Evolutionary conservation across 495 filamentous ascomycete genomes (phyloP).

Genomic region (Aspergillus sclerotioniger): DNA sequence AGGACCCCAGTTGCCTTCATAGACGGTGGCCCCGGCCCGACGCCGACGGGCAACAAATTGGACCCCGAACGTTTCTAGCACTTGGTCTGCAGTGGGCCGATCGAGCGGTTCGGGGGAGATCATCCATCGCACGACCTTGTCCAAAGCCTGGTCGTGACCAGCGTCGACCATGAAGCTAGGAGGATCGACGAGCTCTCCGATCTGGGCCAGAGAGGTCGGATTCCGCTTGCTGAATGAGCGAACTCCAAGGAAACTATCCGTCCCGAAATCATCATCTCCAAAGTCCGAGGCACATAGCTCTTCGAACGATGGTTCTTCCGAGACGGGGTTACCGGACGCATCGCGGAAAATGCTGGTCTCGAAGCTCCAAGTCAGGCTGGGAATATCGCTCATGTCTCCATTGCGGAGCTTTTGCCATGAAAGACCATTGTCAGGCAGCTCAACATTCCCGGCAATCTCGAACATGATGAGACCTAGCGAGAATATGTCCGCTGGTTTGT

Average conservation of each 20-base stretch:
- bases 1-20: slow-evolving; percentile 94
- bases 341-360: slow-evolving; percentile 70
- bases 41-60: slow-evolving; percentile 73
- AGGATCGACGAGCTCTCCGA: slow-evolving; percentile 69
- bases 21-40: slow-evolving; percentile 82
- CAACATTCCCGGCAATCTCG: slow-evolving; percentile 88
- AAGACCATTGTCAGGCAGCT: slow-evolving; percentile 85
- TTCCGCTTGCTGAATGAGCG: slow-evolving; percentile 27
- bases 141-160: slow-evolving; percentile 66
- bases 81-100: slow-evolving; percentile 70
- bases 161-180: slow-evolving; percentile 83
- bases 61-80: slow-evolving; percentile 66
- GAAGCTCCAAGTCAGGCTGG: slow-evolving; percentile 75
- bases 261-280: slow-evolving; percentile 43
- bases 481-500: slow-evolving; percentile 91
- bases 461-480: slow-evolving; percentile 90
- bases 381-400: slow-evolving; percentile 82
- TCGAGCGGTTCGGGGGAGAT: slow-evolving; percentile 69
- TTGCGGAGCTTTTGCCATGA: slow-evolving; percentile 84
- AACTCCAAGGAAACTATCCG: slow-evolving; percentile 30
- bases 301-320: slow-evolving; percentile 47
- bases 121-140: slow-evolving; percentile 87
- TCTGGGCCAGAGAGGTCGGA: slow-evolving; percentile 36
- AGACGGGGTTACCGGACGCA: slow-evolving; percentile 66
- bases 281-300: slow-evolving; percentile 51